Conservation (phyloP, 2,329 filamentous ascomycete genomes). For the Aspergillus brasiliensis region DNA sequence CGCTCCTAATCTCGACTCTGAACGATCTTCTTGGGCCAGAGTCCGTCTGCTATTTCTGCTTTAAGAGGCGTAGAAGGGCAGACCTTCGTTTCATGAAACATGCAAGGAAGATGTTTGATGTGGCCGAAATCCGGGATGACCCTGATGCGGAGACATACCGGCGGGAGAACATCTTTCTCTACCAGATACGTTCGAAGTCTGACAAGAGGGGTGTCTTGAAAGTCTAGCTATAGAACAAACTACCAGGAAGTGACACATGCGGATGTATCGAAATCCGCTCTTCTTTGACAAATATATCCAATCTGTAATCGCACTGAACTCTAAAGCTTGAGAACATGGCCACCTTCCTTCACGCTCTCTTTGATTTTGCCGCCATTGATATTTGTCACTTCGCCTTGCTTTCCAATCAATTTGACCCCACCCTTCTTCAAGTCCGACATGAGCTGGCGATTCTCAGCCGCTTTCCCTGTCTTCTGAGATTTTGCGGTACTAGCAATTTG, state of each 20-base stretch:
- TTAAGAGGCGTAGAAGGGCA: constrained; percentile 86
- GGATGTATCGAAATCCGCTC: not conserved
- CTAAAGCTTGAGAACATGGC: constrained; percentile 41
- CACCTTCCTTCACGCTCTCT: constrained; percentile 26
- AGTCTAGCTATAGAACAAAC: constrained; percentile 1
- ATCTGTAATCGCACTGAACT: not conserved
- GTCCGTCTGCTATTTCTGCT: constrained; percentile 82
- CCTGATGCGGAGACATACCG: constrained; percentile 36
- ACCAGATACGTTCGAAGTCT: constrained; percentile 35
- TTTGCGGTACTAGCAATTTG: constrained; percentile 61
- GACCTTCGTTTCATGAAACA: constrained; percentile 74
- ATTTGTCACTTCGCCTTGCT: constrained; percentile 82
- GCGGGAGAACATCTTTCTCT: constrained; percentile 44
- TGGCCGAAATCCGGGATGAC: constrained; percentile 65
- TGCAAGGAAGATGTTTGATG: constrained; percentile 66
- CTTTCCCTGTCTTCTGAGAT: constrained; percentile 47
- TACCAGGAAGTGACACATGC: not conserved
- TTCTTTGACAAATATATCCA: too few relatives aligned
- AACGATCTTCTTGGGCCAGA: constrained; percentile 67
- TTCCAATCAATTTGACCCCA: constrained; percentile 87
- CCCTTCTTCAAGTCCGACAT: constrained; percentile 75
- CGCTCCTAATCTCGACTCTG: constrained; percentile 78
- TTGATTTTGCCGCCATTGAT: constrained; percentile 76
- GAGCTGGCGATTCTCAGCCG: constrained; percentile 55
- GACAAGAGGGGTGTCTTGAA: constrained; percentile 8